Conservation (phyloP, 495 filamentous ascomycete species). For the Penicillium lividum region DNA sequence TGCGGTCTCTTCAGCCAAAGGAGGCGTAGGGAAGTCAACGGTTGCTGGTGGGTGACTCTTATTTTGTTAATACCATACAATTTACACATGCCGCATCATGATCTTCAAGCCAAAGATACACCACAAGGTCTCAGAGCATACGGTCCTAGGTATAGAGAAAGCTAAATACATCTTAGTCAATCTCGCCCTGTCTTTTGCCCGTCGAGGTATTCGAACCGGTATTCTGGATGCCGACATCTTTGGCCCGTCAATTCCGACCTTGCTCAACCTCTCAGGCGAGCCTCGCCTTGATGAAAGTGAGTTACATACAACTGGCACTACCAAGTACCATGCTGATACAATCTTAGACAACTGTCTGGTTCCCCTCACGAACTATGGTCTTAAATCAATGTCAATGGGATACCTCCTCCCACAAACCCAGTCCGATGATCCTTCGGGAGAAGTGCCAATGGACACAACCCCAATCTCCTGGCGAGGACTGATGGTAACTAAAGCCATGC, state of each 20-base stretch:
- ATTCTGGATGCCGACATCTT: slow-evolving; percentile 97
- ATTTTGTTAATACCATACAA: not conserved
- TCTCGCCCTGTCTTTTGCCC: slow-evolving; percentile 80
- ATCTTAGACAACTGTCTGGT: slow-evolving; percentile 72
- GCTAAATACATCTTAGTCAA: slow-evolving; percentile 58
- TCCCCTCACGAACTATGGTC: slow-evolving; percentile 90
- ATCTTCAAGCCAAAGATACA: not conserved
- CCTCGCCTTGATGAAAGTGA: slow-evolving; percentile 66
- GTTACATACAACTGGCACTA: not conserved
- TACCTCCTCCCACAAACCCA: slow-evolving; percentile 66
- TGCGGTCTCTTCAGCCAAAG: slow-evolving; percentile 93
- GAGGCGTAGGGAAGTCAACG: slow-evolving; percentile 94
- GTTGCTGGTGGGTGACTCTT: slow-evolving; percentile 62
- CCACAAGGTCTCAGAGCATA: not conserved
- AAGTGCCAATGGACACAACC: slow-evolving; percentile 59
- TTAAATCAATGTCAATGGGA: slow-evolving; percentile 98
- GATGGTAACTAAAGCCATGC: slow-evolving; percentile 97
- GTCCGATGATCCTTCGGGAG: slow-evolving; percentile 21
- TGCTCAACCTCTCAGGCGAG: slow-evolving; percentile 76
- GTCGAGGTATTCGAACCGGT: slow-evolving; percentile 74
- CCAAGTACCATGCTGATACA: slow-evolving; percentile 8
- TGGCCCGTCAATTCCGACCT: slow-evolving; percentile 89
- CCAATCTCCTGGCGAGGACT: slow-evolving; percentile 95
- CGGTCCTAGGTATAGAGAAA: not conserved
- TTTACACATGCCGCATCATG: not conserved